Conservation (phyloP, 148 eudicot species). For the Chenopodium formosanum region DNA sequence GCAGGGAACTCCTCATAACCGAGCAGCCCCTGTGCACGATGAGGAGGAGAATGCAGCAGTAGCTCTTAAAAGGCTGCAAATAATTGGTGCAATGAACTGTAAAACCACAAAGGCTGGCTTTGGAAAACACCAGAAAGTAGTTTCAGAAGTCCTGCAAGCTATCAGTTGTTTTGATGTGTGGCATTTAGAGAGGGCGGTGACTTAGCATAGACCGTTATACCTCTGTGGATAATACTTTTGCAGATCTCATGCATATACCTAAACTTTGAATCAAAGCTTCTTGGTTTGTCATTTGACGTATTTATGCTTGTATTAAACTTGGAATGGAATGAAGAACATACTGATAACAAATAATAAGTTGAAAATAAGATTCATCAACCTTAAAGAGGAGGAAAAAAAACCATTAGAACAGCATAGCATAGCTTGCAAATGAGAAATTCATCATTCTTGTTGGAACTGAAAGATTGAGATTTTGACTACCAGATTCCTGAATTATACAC, state of each 20-base stretch:
- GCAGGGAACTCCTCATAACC: conserved; percentile 38
- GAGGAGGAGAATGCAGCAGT: conserved; percentile 50
- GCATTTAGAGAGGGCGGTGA: conserved; percentile 4
- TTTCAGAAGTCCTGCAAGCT: conserved; percentile 11
- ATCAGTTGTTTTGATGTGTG: conserved; percentile 16
- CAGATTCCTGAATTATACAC: not conserved
- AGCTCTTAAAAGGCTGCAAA: conserved; percentile 25
- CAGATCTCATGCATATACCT: conserved; percentile 26
- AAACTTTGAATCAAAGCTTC: no score
- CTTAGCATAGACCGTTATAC: no score
- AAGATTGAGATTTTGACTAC: not conserved
- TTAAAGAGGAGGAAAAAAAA: no score
- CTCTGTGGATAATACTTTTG: conserved; percentile 2
- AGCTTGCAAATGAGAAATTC: not conserved
- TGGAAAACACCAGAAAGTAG: conserved; percentile 31
- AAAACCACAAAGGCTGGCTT: conserved; percentile 47
- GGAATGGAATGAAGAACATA: not conserved
- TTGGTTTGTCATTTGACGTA: not conserved
- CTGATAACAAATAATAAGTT: not conserved
- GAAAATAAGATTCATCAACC: no score
- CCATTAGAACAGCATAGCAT: no score
- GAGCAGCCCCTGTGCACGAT: conserved; percentile 24
- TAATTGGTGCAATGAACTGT: conserved; percentile 30
- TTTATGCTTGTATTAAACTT: not conserved
- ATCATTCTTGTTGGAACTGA: not conserved